Percentiles rank a stretch among this genome's conserved stretches.
Conservation (phyloP, 2,329 filamentous ascomycete species). For the Fusarium setosum region DNA sequence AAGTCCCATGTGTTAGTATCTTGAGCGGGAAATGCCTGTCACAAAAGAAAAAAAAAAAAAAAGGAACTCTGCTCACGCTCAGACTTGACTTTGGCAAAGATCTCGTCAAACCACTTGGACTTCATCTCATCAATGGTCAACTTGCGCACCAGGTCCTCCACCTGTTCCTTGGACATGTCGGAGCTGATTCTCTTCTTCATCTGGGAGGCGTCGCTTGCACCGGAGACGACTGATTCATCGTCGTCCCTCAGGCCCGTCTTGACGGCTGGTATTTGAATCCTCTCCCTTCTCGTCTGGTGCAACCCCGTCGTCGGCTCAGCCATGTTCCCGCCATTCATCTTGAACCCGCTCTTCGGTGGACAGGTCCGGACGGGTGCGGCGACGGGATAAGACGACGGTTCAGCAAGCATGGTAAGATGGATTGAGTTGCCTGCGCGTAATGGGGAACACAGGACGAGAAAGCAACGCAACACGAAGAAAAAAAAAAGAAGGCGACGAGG, state of each 20-base stretch:
- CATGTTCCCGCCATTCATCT: constrained; percentile 15
- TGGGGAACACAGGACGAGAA: background rate
- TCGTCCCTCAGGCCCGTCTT: constrained; percentile 1
- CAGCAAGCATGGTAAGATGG: constrained; percentile 22
- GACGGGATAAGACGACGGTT: constrained; percentile 23
- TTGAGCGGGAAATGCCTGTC: too few relatives aligned
- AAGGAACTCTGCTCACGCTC: constrained; percentile 31
- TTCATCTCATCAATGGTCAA: constrained; percentile 43
- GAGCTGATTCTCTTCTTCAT: constrained; percentile 36
- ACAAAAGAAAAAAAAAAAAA: too few relatives aligned
- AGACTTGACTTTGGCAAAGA: constrained; percentile 42
- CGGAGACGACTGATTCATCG: constrained; percentile 27
- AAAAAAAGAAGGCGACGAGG: background rate
- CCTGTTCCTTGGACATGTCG: constrained; percentile 42
- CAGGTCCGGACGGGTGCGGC: background rate
- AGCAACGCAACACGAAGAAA: background rate
- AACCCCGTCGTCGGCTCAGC: constrained; percentile 8
- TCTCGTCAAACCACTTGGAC: constrained; percentile 40
- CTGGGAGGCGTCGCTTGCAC: constrained; percentile 27
- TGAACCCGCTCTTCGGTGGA: constrained; percentile 1
- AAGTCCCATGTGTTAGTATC: background rate
- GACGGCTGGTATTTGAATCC: constrained; percentile 35
- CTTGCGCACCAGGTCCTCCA: constrained; percentile 38
- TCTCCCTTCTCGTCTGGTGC: constrained; percentile 7
- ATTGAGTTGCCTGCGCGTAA: background rate